Percentiles rank a stretch among this genome's conserved stretches.
Evolutionary conservation across 202 grass and related monocot species (phyloP).

Genomic region (Eragrostis tef): DNA sequence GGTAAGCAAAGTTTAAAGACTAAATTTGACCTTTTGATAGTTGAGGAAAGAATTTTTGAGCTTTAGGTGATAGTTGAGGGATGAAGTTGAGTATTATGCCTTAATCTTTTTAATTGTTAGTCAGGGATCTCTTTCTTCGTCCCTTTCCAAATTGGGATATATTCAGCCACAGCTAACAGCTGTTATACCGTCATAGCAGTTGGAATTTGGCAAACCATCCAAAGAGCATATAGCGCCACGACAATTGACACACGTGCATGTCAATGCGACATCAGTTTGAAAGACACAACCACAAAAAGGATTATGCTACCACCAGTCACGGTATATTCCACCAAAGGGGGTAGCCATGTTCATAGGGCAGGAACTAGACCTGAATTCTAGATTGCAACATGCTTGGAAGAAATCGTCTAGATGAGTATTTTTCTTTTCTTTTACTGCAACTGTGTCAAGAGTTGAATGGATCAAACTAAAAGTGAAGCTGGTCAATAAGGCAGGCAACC

Average conservation of each 20-base stretch:
- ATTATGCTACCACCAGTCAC: neutral
- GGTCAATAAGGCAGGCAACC: neutral
- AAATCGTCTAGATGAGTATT: neutral
- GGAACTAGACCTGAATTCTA: neutral
- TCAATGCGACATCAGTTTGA: neutral
- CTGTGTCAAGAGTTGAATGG: neutral
- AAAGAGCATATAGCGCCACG: too few relatives aligned
- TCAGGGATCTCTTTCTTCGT: neutral
- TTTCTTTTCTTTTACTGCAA: neutral
- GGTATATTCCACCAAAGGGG: neutral
- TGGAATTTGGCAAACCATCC: neutral
- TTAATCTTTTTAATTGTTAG: neutral
- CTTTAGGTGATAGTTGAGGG: too few relatives aligned
- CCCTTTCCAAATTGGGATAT: neutral
- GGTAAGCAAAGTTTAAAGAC: too few relatives aligned
- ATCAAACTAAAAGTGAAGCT: neutral
- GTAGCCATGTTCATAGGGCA: neutral
- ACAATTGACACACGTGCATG: neutral
- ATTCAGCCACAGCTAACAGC: too few relatives aligned
- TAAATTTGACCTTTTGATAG: too few relatives aligned
- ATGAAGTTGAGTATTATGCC: too few relatives aligned
- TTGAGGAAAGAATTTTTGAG: too few relatives aligned
- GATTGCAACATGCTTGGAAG: neutral
- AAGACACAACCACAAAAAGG: neutral
- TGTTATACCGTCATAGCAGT: neutral